Base-by-base conservation (phyloP, 495 filamentous ascomycete genomes). In the Geopyxis carbonaria region DNA sequence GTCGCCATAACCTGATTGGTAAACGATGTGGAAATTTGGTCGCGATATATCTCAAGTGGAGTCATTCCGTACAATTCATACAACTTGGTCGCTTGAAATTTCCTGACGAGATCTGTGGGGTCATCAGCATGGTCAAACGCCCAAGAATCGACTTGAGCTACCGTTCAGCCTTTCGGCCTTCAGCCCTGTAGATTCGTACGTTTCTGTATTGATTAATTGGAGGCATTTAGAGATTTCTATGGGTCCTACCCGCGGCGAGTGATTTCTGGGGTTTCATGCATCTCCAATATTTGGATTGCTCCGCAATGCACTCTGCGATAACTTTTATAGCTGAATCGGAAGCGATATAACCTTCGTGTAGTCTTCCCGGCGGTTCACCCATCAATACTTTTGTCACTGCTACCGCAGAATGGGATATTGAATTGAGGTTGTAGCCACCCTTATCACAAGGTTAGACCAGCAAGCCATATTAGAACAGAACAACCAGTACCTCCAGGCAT, bases 381-480 rank as follows among this genome's bases (percentile, higher is more conserved):
- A 95, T 93, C 7, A 99, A 64, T 9, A 86, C 93, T 45, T 76
- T 75, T 0, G 82, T 86, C 3, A 99, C 91, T 1, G 85, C 83
- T 2, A 94, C 61, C 9, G 89, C 89, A 15, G 87, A 94, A 40
- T 79, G 73, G 0, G 86, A 85, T 38, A 99, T 94, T 1, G 91
- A 87, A 7, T 70, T 64, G 31, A 95, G 73, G 50, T 99, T 93
- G 56, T 99, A 99, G 14, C 89, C 89, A 35, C 89, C 89, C 67
- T 81, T 4, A 5, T 6, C 27, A 38, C 24, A 14, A 11, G 19
- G 24, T 39, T 19, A 39, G 36, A 15, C 22, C n/a, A 37, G 21
- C 15, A 21, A 11, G 24, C 7, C 0, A 15, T 9, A 16, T 8
- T 9, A 16, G 3, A 46, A 9, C 21, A 20, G 22, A n/a, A 11